Conservation (phyloP, 495 filamentous ascomycete species). For the Aspergillus haitiensis region DNA sequence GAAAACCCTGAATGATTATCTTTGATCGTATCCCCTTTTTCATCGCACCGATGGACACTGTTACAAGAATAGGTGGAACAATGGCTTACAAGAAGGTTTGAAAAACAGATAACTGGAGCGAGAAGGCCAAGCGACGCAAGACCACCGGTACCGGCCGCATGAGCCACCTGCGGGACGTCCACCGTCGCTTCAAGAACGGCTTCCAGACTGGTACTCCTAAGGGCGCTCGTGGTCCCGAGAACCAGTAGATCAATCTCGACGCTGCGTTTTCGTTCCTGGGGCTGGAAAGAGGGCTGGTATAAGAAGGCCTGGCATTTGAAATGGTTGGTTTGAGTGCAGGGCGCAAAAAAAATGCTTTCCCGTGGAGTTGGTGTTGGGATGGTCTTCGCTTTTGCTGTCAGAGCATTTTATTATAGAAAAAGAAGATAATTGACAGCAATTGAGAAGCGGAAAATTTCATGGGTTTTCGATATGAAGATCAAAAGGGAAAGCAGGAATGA, state of each 20-base stretch:
- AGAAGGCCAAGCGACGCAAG: conserved; percentile 99
- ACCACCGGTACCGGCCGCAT: conserved; percentile 93
- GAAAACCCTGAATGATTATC: conserved; percentile 46
- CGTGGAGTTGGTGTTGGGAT: conserved; percentile 45
- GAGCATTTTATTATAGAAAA: conserved; percentile 30
- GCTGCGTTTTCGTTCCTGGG: conserved; percentile 49
- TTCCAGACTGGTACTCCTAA: conserved; percentile 90
- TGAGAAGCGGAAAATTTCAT: conserved; percentile 29
- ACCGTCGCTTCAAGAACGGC: conserved; percentile 91
- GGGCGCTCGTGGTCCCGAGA: conserved; percentile 69
- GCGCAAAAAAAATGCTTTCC: conserved; percentile 43
- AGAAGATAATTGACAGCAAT: conserved; percentile 28
- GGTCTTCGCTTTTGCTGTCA: conserved; percentile 36
- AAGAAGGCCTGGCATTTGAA: conserved; percentile 47
- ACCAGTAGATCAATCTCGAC: conserved; percentile 44
- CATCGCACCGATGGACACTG: conserved; percentile 13
- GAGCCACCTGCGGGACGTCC: conserved; percentile 84
- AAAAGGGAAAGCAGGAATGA: conserved; percentile 45
- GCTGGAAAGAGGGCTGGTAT: conserved; percentile 48
- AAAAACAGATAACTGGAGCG: conserved; percentile 89
- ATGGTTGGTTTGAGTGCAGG: conserved; percentile 43
- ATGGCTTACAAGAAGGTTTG: conserved; percentile 36
- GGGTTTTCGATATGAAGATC: conserved; percentile 32
- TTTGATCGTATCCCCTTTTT: conserved; percentile 3
- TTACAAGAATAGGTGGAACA: conserved; percentile 16